Evolutionary conservation across 2,329 filamentous ascomycete genomes (phyloP), one percentile per base, ranked within the genome.

Genomic region (Colletotrichum filicis): DNA sequence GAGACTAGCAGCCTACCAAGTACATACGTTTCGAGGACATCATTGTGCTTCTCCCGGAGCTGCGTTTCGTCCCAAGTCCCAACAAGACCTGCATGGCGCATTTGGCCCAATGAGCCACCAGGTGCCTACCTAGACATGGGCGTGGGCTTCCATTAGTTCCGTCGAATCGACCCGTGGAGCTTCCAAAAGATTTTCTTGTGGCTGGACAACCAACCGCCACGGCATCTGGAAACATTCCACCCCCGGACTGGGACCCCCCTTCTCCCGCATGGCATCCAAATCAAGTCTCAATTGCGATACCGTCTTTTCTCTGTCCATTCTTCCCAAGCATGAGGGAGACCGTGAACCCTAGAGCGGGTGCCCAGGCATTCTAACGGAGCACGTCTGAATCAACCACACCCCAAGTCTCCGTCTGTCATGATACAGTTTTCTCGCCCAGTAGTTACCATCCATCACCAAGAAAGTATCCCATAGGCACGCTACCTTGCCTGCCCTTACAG

Each of bases 201-300:
- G 12, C 26, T 58, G 32, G 49, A 28, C 35, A 46, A 59, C n/a
- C 30, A 46, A 58, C n/a, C 30, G 28, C 22, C 42, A 58, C 6
- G 16, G n/a, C 16, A 35, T 24, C 30, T 53, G 62, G 52, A 22
- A 65, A 65, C 35, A 59, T 68, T 63, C 66, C 49, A 30, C 22
- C 59, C 70, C 55, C 55, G 42, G 66, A 69, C 70, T 56, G 32
- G 32, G 46, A 37, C 22, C 32, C 70, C 59, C 59, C 26, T 24
- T 28, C 56, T 56, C 60, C 42, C 32, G 49, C 70, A 37, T 58
- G 12, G 28, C 19, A 66, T 61, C 56, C 57, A 19, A 61, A 66
- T 61, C 66, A 65, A 52, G 60, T 70, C 56, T 70, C 60, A 53
- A 8, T 56, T 52, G 46, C 56, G 49, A 65, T 67, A 61, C 63